phyloP scores from a whole-genome alignment of 176 grass and related monocot species.

The Chrysopogon serrulatus region DNA sequence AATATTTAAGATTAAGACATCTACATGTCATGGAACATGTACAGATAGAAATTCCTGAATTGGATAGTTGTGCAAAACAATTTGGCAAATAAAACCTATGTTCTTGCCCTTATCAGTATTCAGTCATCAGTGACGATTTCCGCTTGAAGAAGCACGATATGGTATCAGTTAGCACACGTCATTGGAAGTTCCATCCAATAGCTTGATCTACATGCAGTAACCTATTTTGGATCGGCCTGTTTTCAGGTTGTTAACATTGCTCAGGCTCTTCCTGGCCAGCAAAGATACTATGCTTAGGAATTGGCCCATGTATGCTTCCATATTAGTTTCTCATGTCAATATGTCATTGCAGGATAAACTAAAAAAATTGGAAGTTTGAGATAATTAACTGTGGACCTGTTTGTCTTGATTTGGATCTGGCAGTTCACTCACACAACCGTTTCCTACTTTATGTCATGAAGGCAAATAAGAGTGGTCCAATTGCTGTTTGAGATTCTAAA shows the following conservation, averaged over 20 bases:
- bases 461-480: too few relatives aligned
- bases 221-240: neutral
- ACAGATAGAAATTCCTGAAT: neutral
- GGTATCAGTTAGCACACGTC: neutral
- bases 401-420: neutral
- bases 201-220: neutral
- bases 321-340: neutral
- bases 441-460: neutral
- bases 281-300: neutral
- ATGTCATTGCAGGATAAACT: neutral
- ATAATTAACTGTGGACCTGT: neutral
- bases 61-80: neutral
- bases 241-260: neutral
- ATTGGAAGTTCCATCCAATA: neutral
- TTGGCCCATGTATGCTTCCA: neutral
- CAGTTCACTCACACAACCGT: neutral
- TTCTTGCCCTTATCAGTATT: too few relatives aligned
- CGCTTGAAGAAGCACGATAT: neutral
- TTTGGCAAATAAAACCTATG: neutral
- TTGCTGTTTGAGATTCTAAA: neutral
- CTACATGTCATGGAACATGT: neutral
- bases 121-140: neutral
- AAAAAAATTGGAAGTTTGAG: neutral
- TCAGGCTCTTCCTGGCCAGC: neutral
- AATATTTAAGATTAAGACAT: neutral